Evolutionary conservation across 768 basidiomycete genomes (phyloP).

Genomic region (Boletus eberwhitei): DNA sequence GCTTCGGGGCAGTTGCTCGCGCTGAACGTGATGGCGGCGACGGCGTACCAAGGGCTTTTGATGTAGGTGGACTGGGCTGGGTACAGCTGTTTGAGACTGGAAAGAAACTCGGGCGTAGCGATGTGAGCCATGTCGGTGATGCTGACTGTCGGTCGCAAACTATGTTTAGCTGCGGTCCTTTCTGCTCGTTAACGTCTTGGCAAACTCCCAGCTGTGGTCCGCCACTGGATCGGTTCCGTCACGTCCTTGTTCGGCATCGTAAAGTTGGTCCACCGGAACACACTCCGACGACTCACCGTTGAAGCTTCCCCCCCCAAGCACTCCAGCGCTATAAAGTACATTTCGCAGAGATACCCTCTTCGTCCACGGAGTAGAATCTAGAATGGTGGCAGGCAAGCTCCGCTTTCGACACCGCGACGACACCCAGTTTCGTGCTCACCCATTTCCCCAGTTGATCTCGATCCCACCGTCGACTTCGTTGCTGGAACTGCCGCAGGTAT

Average conservation of each 20-base stretch:
- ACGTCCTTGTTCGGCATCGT: background rate
- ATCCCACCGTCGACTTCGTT: conserved; percentile 71
- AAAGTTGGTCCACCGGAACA: background rate
- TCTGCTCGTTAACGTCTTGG: background rate
- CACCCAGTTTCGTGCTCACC: conserved; percentile 2
- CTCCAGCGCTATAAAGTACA: background rate
- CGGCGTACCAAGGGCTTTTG: conserved; percentile 56
- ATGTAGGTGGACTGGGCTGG: conserved; percentile 31
- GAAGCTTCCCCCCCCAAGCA: background rate
- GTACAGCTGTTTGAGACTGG: conserved; percentile 43
- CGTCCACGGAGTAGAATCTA: background rate
- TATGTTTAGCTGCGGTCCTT: background rate
- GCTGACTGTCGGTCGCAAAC: background rate
- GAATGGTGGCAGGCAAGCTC: conserved; percentile 24
- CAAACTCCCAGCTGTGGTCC: background rate
- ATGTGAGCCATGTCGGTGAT: conserved; percentile 19
- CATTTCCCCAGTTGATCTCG: conserved; percentile 32
- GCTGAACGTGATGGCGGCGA: conserved; percentile 54
- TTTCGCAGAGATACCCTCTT: background rate
- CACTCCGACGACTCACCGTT: background rate
- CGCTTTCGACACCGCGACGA: background rate
- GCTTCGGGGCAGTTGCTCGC: conserved; percentile 59
- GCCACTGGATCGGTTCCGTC: background rate
- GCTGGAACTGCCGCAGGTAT: conserved; percentile 71
- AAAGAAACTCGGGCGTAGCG: conserved; percentile 42